These are phyloP conservation scores for Viola pubescens DNA, from an alignment of 441 rosid genomes.

Conservation along the genomic window DNA sequence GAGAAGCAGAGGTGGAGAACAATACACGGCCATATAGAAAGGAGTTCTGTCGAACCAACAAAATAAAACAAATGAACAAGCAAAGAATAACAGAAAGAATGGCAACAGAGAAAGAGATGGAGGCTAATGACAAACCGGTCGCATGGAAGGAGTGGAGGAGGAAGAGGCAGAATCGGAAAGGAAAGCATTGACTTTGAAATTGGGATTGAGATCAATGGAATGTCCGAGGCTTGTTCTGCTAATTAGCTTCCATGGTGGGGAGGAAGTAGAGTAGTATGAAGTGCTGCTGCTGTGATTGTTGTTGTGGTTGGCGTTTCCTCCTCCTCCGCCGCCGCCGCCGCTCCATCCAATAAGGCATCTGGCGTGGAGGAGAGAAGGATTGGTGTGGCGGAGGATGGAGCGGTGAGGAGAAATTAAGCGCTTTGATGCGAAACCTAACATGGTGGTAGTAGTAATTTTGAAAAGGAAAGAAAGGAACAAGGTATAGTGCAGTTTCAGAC, in stretches of 20 bases:
- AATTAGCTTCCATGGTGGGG: background rate
- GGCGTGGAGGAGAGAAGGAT: slow-evolving; percentile 2
- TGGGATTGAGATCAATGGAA: background rate
- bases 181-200: slow-evolving; percentile 25
- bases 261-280: slow-evolving; percentile 15
- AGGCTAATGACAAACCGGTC: slow-evolving; percentile 18
- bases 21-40: slow-evolving; percentile 31
- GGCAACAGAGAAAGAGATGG: background rate
- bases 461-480: no score
- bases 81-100: background rate
- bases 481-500: no score
- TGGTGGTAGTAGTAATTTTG: no score
- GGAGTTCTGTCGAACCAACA: slow-evolving; percentile 25
- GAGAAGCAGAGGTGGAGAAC: slow-evolving; percentile 42
- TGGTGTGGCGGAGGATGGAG: background rate
- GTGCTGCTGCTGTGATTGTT: background rate
- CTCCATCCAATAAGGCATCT: background rate
- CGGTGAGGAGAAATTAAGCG: background rate
- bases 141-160: slow-evolving; percentile 12
- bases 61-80: background rate
- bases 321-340: slow-evolving; percentile 13
- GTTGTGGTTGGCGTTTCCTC: slow-evolving; percentile 2
- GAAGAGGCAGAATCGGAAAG: slow-evolving; percentile 25
- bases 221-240: no score
- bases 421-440: no score